These are phyloP conservation scores for Colletotrichum scovillei DNA, from an alignment of 2,329 filamentous ascomycete genomes.

Conservation along the genomic window DNA sequence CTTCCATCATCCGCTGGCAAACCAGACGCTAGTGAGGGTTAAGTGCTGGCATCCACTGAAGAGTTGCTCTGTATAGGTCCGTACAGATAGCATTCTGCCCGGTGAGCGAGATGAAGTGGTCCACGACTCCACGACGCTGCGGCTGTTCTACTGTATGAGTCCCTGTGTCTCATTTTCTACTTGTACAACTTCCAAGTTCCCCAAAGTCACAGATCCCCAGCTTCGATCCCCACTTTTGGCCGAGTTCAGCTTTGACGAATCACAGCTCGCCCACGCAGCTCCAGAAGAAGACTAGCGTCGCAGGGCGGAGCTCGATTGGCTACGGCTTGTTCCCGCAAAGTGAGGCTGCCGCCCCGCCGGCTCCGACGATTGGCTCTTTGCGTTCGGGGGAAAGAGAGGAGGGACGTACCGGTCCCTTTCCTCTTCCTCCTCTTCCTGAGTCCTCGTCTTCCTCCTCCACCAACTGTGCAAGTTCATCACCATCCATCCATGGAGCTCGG, in stretches of 20 bases:
- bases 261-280: neutral
- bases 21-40: neutral
- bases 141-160: neutral
- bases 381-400: neutral
- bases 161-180: neutral
- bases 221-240: neutral
- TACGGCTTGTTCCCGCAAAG: conserved; percentile 27
- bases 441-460: neutral
- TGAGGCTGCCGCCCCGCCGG: conserved; percentile 35
- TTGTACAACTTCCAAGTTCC: neutral
- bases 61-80: neutral
- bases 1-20: neutral
- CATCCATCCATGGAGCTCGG: neutral
- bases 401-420: neutral
- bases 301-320: conserved; percentile 28
- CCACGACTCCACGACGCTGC: neutral
- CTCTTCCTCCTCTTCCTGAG: neutral
- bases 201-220: neutral
- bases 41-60: neutral
- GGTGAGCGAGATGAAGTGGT: neutral
- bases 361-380: conserved; percentile 24
- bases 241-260: neutral
- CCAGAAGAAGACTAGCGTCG: conserved; percentile 5
- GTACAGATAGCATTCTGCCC: neutral
- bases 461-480: neutral